Evolutionary conservation across 2,329 filamentous ascomycete species (phyloP).

Genomic region (Diaporthe vexans): DNA sequence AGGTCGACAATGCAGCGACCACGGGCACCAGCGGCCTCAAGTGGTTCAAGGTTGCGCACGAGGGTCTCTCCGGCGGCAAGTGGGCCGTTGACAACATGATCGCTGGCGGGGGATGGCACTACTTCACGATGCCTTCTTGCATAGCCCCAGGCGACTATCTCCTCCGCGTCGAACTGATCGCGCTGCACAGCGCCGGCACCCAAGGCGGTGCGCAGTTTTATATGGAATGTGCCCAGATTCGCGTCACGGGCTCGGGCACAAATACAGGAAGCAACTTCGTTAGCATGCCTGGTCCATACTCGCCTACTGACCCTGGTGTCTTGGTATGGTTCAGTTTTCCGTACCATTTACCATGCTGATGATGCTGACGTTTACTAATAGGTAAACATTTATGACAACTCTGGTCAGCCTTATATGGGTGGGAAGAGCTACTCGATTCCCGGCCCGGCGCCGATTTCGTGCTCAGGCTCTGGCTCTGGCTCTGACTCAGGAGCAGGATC

Average conservation of each 20-base stretch:
- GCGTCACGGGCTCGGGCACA: slow-evolving; percentile 55
- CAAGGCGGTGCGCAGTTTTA: slow-evolving; percentile 59
- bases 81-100: slow-evolving; percentile 62
- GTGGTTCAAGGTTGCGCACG: slow-evolving; percentile 70
- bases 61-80: slow-evolving; percentile 57
- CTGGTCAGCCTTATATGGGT: slow-evolving; percentile 57
- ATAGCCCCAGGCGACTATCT: slow-evolving; percentile 69
- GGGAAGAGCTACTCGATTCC: slow-evolving; percentile 57
- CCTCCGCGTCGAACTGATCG: slow-evolving; percentile 67
- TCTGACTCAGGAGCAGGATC: background rate
- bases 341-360: background rate
- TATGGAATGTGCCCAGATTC: slow-evolving; percentile 59
- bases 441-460: slow-evolving; percentile 47
- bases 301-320: slow-evolving; percentile 60
- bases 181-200: slow-evolving; percentile 63
- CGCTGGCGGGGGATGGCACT: slow-evolving; percentile 59
- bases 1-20: slow-evolving; percentile 64
- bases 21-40: slow-evolving; percentile 56
- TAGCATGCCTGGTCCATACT: slow-evolving; percentile 61
- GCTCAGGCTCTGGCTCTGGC: background rate
- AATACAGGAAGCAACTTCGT: slow-evolving; percentile 54
- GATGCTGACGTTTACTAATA: background rate
- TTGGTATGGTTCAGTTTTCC: slow-evolving; percentile 35
- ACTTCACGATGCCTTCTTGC: slow-evolving; percentile 64
- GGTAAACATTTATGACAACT: slow-evolving; percentile 62